Base-by-base conservation (phyloP, 2,329 filamentous ascomycete genomes). In the Aspergillus jensenii region DNA sequence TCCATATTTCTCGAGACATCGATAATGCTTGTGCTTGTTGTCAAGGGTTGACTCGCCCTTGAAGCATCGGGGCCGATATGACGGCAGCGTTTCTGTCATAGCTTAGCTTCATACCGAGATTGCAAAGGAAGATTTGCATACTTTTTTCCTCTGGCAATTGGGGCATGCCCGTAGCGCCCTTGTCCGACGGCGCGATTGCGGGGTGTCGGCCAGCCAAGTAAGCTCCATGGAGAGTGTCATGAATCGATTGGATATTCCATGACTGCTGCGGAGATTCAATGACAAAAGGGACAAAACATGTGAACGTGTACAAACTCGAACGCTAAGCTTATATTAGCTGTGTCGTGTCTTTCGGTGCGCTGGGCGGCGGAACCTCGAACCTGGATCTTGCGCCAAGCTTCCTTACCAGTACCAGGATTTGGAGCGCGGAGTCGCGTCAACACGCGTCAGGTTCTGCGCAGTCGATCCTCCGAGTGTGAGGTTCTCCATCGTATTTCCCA, bases 161-260 rank as follows among this genome's bases (percentile, higher is more conserved):
- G 69, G 50, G 62, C 71, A 74, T 46, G 71, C 71, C 52, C 65
- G 65, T 45, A 65, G 46, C 17, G 71, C 71, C 54, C 71, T 62
- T 51, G 63, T 65, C 35, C 71, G 68, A 62, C 61, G 64, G 44
- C 71, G 69, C 49, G 70, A 69, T 48, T 72, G 70, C 23, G 71
- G 71, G 35, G 63, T 71, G 65, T 74, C 65, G 6, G 71, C 66
- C 14, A 74, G 63, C 71, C 71, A 74, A 39, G 66, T 73, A 49
- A 74, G 60, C 56, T 74, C 71, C 71, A 74, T 74, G 12, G 47
- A 48, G 40, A 4, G 23, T 14, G 21, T 14, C 5, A 14, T 15
- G 14, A 6, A 31, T 11, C n/a, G 21, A 23, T 14, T 23, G 33
- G 5, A 33, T 37, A 9, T n/a, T 4, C 33, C 45, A 47, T 7